Evolutionary conservation across 805 yeast species (phyloP).

Genomic region (Tetrapisispora nanseiensis): DNA sequence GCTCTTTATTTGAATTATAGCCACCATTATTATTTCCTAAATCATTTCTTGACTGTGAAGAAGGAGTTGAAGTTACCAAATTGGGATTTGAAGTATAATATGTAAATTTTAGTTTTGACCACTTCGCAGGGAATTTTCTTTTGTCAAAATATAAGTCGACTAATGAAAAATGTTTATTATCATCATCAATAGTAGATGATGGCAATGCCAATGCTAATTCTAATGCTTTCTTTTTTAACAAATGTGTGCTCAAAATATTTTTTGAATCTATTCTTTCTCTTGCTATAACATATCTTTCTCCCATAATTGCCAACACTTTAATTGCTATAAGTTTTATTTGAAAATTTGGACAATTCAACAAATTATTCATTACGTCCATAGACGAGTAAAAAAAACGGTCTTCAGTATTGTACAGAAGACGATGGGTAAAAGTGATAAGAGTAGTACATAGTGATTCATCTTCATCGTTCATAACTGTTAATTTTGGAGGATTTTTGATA

Average conservation of each 20-base stretch:
- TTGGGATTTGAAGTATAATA: conserved; percentile 33
- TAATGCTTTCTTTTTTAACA: conserved; percentile 38
- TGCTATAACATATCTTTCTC: conserved; percentile 45
- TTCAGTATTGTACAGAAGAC: conserved; percentile 58
- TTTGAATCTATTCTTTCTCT: conserved; percentile 24
- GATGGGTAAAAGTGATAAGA: conserved; percentile 50
- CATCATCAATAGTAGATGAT: conserved; percentile 33
- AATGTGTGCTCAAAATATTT: conserved; percentile 18
- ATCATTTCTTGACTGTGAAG: conserved; percentile 5
- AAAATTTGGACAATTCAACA: conserved; percentile 52
- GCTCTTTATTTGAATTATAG: conserved; percentile 19
- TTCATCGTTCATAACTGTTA: conserved; percentile 34
- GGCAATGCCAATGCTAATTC: conserved; percentile 49
- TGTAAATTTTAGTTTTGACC: conserved; percentile 47
- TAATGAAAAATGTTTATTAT: conserved; percentile 35
- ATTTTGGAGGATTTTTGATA: conserved; percentile 36
- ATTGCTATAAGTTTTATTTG: conserved; percentile 51
- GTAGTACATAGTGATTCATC: conserved; percentile 44
- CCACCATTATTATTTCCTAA: conserved; percentile 23
- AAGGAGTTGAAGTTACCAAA: conserved; percentile 7
- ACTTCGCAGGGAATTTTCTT: conserved; percentile 41
- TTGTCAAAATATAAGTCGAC: conserved; percentile 38
- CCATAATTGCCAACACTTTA: conserved; percentile 48
- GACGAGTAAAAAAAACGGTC: conserved; percentile 63
- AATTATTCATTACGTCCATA: conserved; percentile 45